phyloP scores from a whole-genome alignment of 2,329 filamentous ascomycete genomes.

The Lachnellula subtilissima region DNA sequence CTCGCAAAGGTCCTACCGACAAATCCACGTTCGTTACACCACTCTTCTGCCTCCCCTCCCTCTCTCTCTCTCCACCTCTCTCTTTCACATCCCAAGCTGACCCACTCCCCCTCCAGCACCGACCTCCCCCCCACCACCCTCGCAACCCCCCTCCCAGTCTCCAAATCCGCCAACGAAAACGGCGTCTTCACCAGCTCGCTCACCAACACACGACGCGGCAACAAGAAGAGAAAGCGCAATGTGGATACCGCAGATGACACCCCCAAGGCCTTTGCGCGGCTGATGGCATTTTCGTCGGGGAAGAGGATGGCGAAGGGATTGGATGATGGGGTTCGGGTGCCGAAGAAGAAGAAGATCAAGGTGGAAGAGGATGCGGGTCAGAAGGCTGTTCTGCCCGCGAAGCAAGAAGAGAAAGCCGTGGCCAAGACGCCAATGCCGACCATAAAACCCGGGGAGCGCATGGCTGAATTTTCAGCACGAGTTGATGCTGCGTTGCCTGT shows the following conservation, averaged over 20 bases:
- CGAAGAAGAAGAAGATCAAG: slow-evolving; percentile 29
- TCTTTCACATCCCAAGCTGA: background rate
- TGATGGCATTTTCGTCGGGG: slow-evolving; percentile 71
- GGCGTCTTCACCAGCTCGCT: slow-evolving; percentile 32
- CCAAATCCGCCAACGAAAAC: slow-evolving; percentile 39
- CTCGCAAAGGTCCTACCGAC: slow-evolving; percentile 55
- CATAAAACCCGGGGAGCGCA: slow-evolving; percentile 77
- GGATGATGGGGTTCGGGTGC: slow-evolving; percentile 58
- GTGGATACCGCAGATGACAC: slow-evolving; percentile 63
- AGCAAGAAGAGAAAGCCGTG: slow-evolving; percentile 22
- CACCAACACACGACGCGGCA: slow-evolving; percentile 26
- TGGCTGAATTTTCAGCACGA: slow-evolving; percentile 75
- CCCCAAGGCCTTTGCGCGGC: slow-evolving; percentile 77
- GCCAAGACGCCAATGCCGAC: slow-evolving; percentile 42
- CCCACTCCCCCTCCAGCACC: slow-evolving; percentile 23
- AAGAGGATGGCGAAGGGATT: slow-evolving; percentile 59
- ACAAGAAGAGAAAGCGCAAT: slow-evolving; percentile 46
- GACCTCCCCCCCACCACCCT: slow-evolving; percentile 54
- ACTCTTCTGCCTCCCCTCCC: background rate
- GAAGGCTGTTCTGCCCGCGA: slow-evolving; percentile 20
- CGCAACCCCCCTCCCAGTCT: slow-evolving; percentile 54
- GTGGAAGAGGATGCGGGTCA: slow-evolving; percentile 16
- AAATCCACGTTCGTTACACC: slow-evolving; percentile 44
- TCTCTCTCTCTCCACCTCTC: background rate
- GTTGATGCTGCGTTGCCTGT: slow-evolving; percentile 84